phyloP scores from a whole-genome alignment of 192 early-diverging fungal genomes.

The Coemansia sp. region DNA sequence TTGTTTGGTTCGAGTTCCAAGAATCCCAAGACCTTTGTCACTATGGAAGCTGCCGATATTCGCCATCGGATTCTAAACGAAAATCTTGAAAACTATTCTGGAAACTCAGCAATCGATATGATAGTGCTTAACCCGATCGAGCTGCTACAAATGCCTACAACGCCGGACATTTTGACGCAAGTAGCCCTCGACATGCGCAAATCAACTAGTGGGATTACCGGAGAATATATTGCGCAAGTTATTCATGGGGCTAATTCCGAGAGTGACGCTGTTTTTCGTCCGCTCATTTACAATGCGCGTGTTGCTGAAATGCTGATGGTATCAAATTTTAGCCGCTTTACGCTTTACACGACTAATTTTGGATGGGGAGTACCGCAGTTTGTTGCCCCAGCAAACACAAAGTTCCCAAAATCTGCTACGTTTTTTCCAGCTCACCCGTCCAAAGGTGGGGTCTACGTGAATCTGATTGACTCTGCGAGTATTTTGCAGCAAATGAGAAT shows the following conservation, averaged over 20 bases:
- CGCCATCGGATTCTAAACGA: background rate
- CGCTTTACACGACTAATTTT: conserved; percentile 9
- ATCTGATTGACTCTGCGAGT: too few species aligned
- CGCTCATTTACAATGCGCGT: background rate
- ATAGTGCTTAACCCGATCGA: conserved; percentile 2
- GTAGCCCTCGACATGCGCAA: background rate
- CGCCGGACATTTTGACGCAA: background rate
- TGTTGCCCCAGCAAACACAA: background rate
- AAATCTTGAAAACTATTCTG: background rate
- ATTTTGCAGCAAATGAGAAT: too few species aligned
- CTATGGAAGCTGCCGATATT: background rate
- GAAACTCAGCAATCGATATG: background rate
- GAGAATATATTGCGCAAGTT: conserved; percentile 11
- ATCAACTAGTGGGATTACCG: background rate
- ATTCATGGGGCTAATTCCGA: background rate
- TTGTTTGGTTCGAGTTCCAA: background rate
- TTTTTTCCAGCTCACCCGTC: background rate
- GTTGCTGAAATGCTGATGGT: background rate
- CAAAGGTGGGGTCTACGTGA: too few species aligned
- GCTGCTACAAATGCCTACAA: conserved; percentile 5
- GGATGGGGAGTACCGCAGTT: conserved; percentile 10
- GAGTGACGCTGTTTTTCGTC: background rate
- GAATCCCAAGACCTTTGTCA: background rate
- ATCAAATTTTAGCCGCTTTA: background rate
- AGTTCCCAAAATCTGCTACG: too few species aligned